Percentiles rank a stretch among this genome's conserved stretches.
Evolutionary conservation across 2,329 filamentous ascomycete species (phyloP).

Genomic region (Xylogone sp.): DNA sequence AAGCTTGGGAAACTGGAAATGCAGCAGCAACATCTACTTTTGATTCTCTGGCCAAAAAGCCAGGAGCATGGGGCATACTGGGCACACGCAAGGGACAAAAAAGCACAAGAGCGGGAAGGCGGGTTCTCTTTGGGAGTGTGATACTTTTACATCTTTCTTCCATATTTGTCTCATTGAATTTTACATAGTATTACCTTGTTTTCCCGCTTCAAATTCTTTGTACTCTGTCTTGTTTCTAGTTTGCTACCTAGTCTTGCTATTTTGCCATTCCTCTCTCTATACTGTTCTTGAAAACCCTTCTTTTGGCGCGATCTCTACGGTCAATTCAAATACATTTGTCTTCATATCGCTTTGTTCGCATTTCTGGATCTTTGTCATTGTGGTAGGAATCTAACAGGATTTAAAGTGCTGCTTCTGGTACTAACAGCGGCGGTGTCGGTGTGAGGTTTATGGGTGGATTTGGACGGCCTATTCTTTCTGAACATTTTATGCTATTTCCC

Average conservation of each 20-base stretch:
- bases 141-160: not conserved
- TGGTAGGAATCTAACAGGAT: not conserved
- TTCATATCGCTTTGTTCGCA: not conserved
- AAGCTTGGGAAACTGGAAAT: not conserved
- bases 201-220: not conserved
- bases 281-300: not conserved
- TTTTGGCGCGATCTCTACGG: not conserved
- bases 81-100: not conserved
- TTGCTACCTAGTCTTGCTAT: conserved; percentile 1
- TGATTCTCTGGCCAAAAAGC: not conserved
- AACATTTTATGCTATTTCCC: not conserved
- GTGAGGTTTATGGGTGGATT: not conserved
- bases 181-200: not conserved
- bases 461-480: not conserved
- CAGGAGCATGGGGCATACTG: not conserved
- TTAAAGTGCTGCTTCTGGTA: conserved; percentile 4
- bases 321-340: conserved; percentile 10
- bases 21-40: conserved; percentile 1
- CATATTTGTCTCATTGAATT: not conserved
- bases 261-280: not conserved
- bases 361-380: not conserved
- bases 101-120: not conserved
- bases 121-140: not conserved
- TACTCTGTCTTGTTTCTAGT: not conserved
- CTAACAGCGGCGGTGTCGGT: not conserved